Percentiles rank a stretch among this genome's conserved stretches.
These are phyloP conservation scores for Hortiboletus flavorubellus DNA, from an alignment of 768 basidiomycete genomes.

Conservation along the genomic window DNA sequence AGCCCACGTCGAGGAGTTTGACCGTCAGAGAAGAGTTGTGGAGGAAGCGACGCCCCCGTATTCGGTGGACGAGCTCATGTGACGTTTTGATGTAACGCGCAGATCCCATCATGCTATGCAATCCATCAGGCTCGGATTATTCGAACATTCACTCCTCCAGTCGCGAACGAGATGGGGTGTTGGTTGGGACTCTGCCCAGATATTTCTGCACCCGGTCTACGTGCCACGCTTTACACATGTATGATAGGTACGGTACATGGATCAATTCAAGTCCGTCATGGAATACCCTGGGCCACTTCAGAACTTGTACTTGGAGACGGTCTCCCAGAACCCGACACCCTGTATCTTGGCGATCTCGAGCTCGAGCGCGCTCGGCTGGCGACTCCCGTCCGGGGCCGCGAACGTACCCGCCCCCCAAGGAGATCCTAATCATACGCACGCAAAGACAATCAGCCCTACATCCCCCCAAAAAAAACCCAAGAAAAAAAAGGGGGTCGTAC, in stretches of 20 bases:
- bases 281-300: background rate
- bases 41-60: slow-evolving; percentile 6
- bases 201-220: background rate
- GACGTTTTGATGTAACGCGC: background rate
- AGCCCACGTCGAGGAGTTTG: slow-evolving; percentile 14
- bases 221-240: background rate
- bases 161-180: background rate
- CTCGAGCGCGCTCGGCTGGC: slow-evolving; percentile 50
- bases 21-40: background rate
- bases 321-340: slow-evolving; percentile 51
- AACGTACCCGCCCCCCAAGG: slow-evolving; percentile 77
- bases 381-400: slow-evolving; percentile 44
- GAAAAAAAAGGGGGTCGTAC: slow-evolving; percentile 33
- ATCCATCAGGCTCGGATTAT: background rate
- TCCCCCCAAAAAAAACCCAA: too few species aligned
- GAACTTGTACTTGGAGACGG: slow-evolving; percentile 39
- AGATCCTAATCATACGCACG: slow-evolving; percentile 45
- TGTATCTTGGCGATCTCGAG: slow-evolving; percentile 49
- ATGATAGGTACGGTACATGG: background rate
- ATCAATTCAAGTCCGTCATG: background rate
- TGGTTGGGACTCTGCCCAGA: background rate
- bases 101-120: background rate
- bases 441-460: background rate
- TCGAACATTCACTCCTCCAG: background rate
- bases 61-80: slow-evolving; percentile 15